Conservation (phyloP, 805 yeast species). For the Monosporozyma servazzii region DNA sequence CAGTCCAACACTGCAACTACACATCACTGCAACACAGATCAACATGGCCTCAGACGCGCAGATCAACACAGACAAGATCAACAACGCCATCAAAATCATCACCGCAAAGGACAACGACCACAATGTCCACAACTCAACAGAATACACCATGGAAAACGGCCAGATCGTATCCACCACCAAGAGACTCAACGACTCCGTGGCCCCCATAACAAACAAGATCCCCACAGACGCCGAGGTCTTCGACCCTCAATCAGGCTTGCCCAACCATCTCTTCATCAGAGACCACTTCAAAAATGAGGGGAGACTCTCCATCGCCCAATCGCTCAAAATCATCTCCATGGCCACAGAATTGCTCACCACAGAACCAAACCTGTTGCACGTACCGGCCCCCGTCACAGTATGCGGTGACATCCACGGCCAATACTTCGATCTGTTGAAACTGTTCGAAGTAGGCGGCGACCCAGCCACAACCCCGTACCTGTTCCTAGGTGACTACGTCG, state of each 20-base stretch:
- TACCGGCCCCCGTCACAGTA: constrained; percentile 89
- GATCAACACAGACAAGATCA: constrained; percentile 47
- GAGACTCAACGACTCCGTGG: constrained; percentile 43
- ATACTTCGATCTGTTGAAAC: constrained; percentile 77
- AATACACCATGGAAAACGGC: constrained; percentile 45
- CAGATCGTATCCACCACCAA: constrained; percentile 39
- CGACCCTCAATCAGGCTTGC: constrained; percentile 45
- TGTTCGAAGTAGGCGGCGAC: constrained; percentile 89
- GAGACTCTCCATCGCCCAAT: constrained; percentile 61
- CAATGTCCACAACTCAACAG: background rate
- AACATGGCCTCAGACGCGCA: constrained; percentile 25
- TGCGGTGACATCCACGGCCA: constrained; percentile 99
- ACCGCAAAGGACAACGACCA: constrained; percentile 33
- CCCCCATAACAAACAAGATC: constrained; percentile 52
- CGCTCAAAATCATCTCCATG: constrained; percentile 49
- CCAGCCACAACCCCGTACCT: constrained; percentile 69
- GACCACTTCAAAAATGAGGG: constrained; percentile 79
- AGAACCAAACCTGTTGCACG: constrained; percentile 73
- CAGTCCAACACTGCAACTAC: no score
- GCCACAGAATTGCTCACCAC: constrained; percentile 54
- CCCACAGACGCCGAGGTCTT: constrained; percentile 70
- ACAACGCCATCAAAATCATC: constrained; percentile 56
- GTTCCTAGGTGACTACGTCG: constrained; percentile 91
- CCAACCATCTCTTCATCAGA: constrained; percentile 61
- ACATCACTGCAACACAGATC: background rate